Percentiles rank a stretch among this genome's conserved stretches.
Conservation (phyloP, 495 filamentous ascomycete genomes). For the Annulohypoxylon maeteangense region DNA sequence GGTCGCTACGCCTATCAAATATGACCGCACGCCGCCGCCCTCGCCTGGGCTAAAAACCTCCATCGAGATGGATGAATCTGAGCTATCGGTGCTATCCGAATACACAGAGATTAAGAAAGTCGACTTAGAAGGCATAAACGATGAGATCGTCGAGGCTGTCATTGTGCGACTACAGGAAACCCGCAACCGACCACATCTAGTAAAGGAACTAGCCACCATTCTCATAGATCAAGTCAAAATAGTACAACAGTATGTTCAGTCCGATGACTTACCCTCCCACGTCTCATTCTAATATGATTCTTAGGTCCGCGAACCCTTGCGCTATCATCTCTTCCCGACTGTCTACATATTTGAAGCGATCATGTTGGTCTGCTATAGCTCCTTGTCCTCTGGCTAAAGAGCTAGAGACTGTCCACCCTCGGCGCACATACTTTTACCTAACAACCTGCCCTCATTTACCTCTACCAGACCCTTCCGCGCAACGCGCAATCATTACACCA, state of each 20-base stretch:
- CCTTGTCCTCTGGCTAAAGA: constrained; percentile 93
- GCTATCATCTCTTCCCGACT: constrained; percentile 95
- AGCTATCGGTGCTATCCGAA: constrained; percentile 34
- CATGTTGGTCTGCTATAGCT: constrained; percentile 78
- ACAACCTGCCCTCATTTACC: constrained; percentile 85
- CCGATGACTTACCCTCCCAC: background rate
- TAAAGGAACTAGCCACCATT: constrained; percentile 90
- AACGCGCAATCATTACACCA: constrained; percentile 76
- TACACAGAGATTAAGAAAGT: constrained; percentile 64
- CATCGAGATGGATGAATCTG: constrained; percentile 56
- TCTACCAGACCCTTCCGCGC: constrained; percentile 76
- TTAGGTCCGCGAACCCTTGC: constrained; percentile 92
- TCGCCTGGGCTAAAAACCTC: constrained; percentile 69
- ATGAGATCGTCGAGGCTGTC: constrained; percentile 93
- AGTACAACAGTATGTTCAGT: constrained; percentile 83
- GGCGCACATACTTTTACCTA: constrained; percentile 95
- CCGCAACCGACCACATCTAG: constrained; percentile 89
- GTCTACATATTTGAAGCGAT: constrained; percentile 85
- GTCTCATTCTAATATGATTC: constrained; percentile 23
- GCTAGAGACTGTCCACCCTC: constrained; percentile 89
- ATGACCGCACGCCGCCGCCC: constrained; percentile 85
- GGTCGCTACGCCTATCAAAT: constrained; percentile 50
- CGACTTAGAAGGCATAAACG: constrained; percentile 88
- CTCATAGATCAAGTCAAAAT: constrained; percentile 79
- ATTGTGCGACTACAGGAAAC: constrained; percentile 92